Conservation (phyloP, 2,329 filamentous ascomycete genomes). For the Beauveria sp. region DNA sequence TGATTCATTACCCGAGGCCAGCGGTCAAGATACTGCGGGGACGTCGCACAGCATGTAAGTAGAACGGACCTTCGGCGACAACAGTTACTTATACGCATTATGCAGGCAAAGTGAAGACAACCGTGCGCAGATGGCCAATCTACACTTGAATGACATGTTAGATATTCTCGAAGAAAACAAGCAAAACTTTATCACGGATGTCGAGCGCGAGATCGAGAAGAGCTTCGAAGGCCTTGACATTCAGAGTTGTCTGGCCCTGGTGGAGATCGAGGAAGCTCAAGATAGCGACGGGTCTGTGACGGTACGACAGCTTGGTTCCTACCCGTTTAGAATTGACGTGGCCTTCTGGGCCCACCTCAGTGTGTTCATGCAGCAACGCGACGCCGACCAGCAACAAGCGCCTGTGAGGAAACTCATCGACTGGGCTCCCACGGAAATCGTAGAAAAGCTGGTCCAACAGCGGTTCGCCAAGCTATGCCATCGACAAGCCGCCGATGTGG, state of each 20-base stretch:
- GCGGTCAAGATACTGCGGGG: not conserved
- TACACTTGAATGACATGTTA: not conserved
- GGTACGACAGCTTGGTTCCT: fast-evolving
- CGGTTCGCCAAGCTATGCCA: fast-evolving
- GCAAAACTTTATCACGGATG: too few species aligned
- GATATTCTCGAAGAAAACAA: not conserved
- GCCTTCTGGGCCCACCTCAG: not conserved
- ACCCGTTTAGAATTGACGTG: not conserved
- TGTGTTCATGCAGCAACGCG: not conserved
- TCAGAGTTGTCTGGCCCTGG: not conserved
- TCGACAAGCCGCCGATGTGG: not conserved
- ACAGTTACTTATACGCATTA: not conserved
- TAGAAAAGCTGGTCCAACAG: not conserved
- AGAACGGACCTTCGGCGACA: not conserved
- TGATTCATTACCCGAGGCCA: not conserved
- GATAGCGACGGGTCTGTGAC: not conserved
- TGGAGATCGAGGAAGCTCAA: not conserved
- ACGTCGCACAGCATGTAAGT: not conserved
- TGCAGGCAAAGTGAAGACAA: too few species aligned
- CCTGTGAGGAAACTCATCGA: too few species aligned
- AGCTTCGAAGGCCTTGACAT: too few species aligned
- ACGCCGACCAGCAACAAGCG: not conserved
- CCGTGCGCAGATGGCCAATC: too few species aligned
- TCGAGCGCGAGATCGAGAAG: too few species aligned
- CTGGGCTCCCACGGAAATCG: too few species aligned